Conservation (phyloP, 1,284 basidiomycete species). For the Lentinula novae-zelandiae region DNA sequence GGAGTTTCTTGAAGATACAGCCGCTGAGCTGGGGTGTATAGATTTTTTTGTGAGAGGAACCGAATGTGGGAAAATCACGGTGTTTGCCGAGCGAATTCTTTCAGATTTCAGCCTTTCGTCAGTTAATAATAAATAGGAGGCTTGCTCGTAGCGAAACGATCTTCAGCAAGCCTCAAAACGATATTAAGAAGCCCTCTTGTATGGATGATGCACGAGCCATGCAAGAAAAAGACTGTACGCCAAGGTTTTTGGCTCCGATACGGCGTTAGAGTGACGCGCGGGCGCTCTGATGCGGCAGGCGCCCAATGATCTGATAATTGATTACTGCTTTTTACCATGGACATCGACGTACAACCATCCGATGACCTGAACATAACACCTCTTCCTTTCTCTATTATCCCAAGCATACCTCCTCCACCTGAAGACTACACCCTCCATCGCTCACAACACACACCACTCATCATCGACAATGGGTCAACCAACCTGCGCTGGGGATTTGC, state of each 20-base stretch:
- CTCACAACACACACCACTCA: conserved; percentile 56
- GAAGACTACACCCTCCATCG: conserved; percentile 41
- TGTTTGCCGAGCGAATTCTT: neutral
- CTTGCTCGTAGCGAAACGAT: no score
- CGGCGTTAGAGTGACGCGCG: no score
- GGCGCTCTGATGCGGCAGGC: no score
- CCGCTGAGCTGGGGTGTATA: neutral
- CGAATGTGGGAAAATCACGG: neutral
- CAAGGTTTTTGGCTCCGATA: no score
- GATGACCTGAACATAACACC: neutral
- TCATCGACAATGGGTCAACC: conserved; percentile 93
- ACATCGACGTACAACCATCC: neutral
- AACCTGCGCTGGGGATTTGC: conserved; percentile 89
- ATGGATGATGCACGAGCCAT: no score
- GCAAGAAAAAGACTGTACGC: no score
- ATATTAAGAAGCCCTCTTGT: no score
- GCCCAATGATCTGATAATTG: no score
- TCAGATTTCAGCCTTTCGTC: neutral
- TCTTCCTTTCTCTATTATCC: conserved; percentile 29
- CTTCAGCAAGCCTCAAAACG: no score
- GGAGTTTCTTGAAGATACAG: neutral
- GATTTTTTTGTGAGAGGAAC: neutral
- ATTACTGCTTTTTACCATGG: neutral
- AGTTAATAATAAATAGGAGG: no score
- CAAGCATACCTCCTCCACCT: conserved; percentile 27